Percentiles rank a stretch among this genome's conserved stretches.
These are phyloP conservation scores for Lentinula lateritia DNA, from an alignment of 768 basidiomycete species.

Conservation along the genomic window DNA sequence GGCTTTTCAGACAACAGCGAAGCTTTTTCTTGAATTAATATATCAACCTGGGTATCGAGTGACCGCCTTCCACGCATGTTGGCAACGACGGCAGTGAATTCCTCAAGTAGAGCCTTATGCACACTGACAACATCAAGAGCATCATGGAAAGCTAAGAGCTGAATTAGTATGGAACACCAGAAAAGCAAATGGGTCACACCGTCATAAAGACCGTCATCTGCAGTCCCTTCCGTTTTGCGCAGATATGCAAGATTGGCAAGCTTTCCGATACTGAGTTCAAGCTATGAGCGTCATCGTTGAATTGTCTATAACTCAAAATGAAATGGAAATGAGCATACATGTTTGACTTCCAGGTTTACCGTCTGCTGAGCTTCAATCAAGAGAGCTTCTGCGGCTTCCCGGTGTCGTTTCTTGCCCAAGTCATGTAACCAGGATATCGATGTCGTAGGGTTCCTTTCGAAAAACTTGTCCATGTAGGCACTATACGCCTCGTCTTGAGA, in stretches of 20 bases:
- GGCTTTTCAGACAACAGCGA: slow-evolving; percentile 36
- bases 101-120: slow-evolving; percentile 61
- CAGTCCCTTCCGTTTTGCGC: slow-evolving; percentile 44
- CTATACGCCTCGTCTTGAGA: slow-evolving; percentile 62
- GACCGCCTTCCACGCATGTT: slow-evolving; percentile 54
- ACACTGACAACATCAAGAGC: slow-evolving; percentile 84
- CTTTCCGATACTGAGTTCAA: slow-evolving; percentile 90
- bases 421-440: slow-evolving; percentile 86
- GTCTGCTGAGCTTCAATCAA: slow-evolving; percentile 55
- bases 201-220: slow-evolving; percentile 51
- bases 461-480: slow-evolving; percentile 67
- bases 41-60: slow-evolving; percentile 64
- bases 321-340: slow-evolving; percentile 44
- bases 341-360: slow-evolving; percentile 60
- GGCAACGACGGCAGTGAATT: slow-evolving; percentile 48
- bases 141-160: slow-evolving; percentile 69
- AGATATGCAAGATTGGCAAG: slow-evolving; percentile 76
- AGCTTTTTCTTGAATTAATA: slow-evolving; percentile 52
- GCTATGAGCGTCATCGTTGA: slow-evolving; percentile 34
- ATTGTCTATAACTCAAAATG: not conserved
- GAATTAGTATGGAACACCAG: slow-evolving; percentile 1
- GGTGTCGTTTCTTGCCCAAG: slow-evolving; percentile 62
- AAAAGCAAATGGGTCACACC: slow-evolving; percentile 29
- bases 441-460: slow-evolving; percentile 51
- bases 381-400: slow-evolving; percentile 58